These are phyloP conservation scores for Prorocentrum cordatum DNA, from an alignment of 169 alveolate species.

Conservation along the genomic window DNA sequence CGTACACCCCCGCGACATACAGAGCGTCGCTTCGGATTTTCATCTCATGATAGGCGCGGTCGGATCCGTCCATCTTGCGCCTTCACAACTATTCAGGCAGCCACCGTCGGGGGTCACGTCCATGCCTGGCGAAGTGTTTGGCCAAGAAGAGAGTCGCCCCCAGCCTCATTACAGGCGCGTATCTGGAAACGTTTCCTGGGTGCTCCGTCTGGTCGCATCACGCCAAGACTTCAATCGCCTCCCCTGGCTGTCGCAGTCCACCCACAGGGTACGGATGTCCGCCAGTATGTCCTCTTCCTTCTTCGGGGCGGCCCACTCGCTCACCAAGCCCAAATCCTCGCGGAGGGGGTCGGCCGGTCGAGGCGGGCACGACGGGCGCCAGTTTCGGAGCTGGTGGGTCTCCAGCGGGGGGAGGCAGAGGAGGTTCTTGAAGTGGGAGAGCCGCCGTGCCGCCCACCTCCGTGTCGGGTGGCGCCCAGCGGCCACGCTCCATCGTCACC, in stretches of 20 bases:
- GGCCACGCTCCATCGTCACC: no score
- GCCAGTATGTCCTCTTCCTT: no score
- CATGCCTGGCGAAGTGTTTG: not conserved
- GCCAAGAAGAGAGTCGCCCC: not conserved
- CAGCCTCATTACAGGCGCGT: not conserved
- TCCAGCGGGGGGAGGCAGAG: no score
- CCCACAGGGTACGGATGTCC: not conserved
- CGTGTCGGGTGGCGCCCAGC: no score
- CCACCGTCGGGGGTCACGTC: not conserved
- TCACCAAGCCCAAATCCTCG: no score
- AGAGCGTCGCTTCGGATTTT: not conserved
- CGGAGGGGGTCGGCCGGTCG: no score
- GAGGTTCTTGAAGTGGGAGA: no score
- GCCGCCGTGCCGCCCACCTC: no score
- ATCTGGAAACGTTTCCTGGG: not conserved
- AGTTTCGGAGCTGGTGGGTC: no score
- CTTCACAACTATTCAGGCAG: not conserved
- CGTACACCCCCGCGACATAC: not conserved
- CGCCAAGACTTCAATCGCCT: not conserved
- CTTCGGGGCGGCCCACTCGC: no score
- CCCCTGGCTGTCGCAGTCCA: not conserved
- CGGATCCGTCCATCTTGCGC: not conserved
- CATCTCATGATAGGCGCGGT: not conserved
- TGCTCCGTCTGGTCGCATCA: not conserved
- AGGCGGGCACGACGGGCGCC: no score